These are phyloP conservation scores for Amphirosellinia nigrospora DNA, from an alignment of 495 filamentous ascomycete species.

Conservation along the genomic window DNA sequence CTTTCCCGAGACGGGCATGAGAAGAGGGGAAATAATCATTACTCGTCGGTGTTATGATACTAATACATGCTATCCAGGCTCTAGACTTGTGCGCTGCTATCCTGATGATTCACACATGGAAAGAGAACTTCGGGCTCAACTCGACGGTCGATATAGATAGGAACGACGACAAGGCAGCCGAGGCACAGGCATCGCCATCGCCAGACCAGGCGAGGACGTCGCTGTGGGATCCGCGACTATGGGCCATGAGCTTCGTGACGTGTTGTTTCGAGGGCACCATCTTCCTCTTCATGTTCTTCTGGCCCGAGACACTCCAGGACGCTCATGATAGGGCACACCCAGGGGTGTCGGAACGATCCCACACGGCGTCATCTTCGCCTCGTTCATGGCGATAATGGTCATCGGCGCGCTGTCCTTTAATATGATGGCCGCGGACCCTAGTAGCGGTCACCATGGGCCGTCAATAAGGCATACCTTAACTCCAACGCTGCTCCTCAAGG, in stretches of 20 bases:
- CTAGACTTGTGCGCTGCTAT: conserved; percentile 38
- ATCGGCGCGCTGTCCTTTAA: conserved; percentile 49
- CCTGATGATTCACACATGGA: conserved; percentile 46
- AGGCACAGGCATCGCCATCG: not conserved
- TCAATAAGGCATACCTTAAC: conserved; percentile 16
- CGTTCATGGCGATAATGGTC: conserved; percentile 57
- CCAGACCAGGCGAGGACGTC: not conserved
- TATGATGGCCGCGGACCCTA: conserved; percentile 10
- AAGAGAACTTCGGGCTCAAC: conserved; percentile 45
- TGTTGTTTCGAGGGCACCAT: conserved; percentile 57
- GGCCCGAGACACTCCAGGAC: conserved; percentile 49
- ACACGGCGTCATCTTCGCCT: conserved; percentile 56
- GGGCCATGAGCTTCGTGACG: conserved; percentile 47
- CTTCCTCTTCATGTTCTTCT: conserved; percentile 58
- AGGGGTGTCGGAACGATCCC: conserved; percentile 28
- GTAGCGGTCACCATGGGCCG: not conserved
- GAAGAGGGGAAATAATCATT: not conserved
- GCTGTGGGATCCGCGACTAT: conserved; percentile 41
- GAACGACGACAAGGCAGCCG: not conserved
- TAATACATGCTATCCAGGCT: conserved; percentile 15
- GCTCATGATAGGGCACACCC: conserved; percentile 34
- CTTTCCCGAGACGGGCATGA: not conserved
- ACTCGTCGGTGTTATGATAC: conserved; percentile 20
- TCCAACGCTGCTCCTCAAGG: conserved; percentile 38
- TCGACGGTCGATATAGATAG: not conserved